Evolutionary conservation across 2,329 filamentous ascomycete genomes (phyloP), one percentile per base, ranked within the genome.

Genomic region (Boeremia exigua): DNA sequence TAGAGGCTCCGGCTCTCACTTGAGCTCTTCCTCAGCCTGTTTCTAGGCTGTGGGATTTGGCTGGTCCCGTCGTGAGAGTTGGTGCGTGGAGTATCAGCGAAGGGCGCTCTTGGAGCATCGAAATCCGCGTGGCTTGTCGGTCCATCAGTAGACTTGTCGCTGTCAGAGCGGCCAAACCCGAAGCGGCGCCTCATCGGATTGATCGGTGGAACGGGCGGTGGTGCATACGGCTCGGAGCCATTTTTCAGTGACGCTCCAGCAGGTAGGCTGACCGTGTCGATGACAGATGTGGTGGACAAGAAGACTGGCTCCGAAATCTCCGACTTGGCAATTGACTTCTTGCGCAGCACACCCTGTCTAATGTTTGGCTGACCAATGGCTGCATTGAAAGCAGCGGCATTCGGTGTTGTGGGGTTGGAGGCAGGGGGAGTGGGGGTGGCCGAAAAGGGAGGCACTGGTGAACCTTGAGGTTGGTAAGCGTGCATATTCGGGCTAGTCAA

Each of bases 251-350:
- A 82, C 2, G 82, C 81, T 27, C 82, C 82, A n/a, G 79, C 67
- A 12, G 84, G 84, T 10, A 88, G 77, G 32, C 82, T 82, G 32
- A 87, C 78, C 0, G 82, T 82, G 40, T 86, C 84, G 27, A 86
- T 80, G 39, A 83, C 82, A 2, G 82, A 85, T 4, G 85, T 87
- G 9, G 79, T 78, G 1, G 80, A 82, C 25, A 83, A 65, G 56
- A 84, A 78, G 4, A 75, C 77, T 0, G 86, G 86, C 63, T 88
- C 86, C 2, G 84, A 87, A 45, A 88, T 88, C 54, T 84, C 81
- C 11, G 79, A 76, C 71, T 88, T 88, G 59, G 82, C 82, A 43
- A 88, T 78, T 0, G 81, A 79, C 63, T 82, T 82, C 75, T 87
- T 88, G 33, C 84, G 80, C 65, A 73, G 48, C 30, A 70, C 60